phyloP scores from a whole-genome alignment of 805 yeast species.

The Scheffersomyces ergatensis region DNA sequence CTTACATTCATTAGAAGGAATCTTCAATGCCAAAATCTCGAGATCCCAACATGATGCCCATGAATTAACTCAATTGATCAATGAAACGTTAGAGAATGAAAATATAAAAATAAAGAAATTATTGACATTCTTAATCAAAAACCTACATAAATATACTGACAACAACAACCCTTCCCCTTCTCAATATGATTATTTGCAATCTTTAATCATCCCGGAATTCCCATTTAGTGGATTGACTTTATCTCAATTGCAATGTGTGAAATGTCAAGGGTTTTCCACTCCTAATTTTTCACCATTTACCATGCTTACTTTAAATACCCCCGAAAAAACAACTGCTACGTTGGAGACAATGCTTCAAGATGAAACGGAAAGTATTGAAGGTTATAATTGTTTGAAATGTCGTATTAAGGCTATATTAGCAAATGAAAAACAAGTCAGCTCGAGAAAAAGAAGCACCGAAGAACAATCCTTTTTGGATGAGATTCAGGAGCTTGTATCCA shows the following conservation, averaged over 20 bases:
- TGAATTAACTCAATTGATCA: constrained; percentile 76
- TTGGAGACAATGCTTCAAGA: constrained; percentile 57
- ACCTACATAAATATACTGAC: constrained; percentile 6
- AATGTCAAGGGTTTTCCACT: constrained; percentile 61
- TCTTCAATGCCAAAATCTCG: constrained; percentile 72
- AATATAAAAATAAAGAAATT: constrained; percentile 41
- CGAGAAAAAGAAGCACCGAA: constrained; percentile 21
- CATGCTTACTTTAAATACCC: constrained; percentile 74
- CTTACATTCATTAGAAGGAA: constrained; percentile 65
- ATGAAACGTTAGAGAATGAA: constrained; percentile 78
- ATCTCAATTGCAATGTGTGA: constrained; percentile 67
- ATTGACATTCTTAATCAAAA: constrained; percentile 9
- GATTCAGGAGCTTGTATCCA: constrained; percentile 7
- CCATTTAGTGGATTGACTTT: constrained; percentile 72
- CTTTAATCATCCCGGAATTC: constrained; percentile 50
- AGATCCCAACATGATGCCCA: constrained; percentile 91
- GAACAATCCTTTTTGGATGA: constrained; percentile 2
- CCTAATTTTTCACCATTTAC: constrained; percentile 59
- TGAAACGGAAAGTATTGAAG: constrained; percentile 68
- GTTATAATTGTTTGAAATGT: constrained; percentile 78
- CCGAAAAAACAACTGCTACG: constrained; percentile 47
- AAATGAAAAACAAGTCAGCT: constrained; percentile 23
- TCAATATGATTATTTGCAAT: constrained; percentile 9
- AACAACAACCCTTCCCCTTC: constrained; percentile 5
- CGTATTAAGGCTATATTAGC: constrained; percentile 34